Evolutionary conservation across 257 asterid genomes (phyloP), one percentile per base, ranked within the genome.

Genomic region (Petrea volubilis): DNA sequence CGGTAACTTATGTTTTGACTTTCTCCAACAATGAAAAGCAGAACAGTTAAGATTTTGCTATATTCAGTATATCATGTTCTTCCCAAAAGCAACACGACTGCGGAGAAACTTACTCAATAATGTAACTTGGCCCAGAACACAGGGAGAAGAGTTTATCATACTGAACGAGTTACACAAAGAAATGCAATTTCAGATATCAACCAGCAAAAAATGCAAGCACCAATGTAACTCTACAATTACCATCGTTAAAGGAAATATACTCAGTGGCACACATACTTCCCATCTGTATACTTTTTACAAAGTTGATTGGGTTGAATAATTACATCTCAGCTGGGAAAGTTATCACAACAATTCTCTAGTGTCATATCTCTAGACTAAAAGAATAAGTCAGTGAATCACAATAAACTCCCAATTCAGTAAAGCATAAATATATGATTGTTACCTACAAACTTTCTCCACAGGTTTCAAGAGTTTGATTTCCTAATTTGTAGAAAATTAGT

Each of bases 51-150:
- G 21, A 62, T 17, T 36, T 21, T 64, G 36, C 49, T 55, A 40
- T 15, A 46, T 20, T 65, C 53, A 68, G 55, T 47, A 21, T 23
- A 20, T 57, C 76, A 55, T 57, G 25, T 41, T 20, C 53, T 20
- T 44, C n/a, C n/a, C n/a, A n/a, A n/a, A n/a, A n/a, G n/a, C n/a
- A n/a, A n/a, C n/a, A n/a, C n/a, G n/a, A n/a, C n/a, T n/a, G n/a
- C n/a, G n/a, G n/a, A n/a, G n/a, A n/a, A n/a, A n/a, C n/a, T n/a
- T n/a, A n/a, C n/a, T n/a, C n/a, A n/a, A n/a, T n/a, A n/a, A n/a
- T n/a, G n/a, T n/a, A n/a, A n/a, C n/a, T n/a, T n/a, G n/a, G n/a
- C n/a, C n/a, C n/a, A n/a, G n/a, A n/a, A n/a, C n/a, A n/a, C n/a
- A n/a, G n/a, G n/a, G n/a, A n/a, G n/a, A n/a, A n/a, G n/a, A n/a